Conservation (phyloP, 306 rosid species). For the Comarum palustre region DNA sequence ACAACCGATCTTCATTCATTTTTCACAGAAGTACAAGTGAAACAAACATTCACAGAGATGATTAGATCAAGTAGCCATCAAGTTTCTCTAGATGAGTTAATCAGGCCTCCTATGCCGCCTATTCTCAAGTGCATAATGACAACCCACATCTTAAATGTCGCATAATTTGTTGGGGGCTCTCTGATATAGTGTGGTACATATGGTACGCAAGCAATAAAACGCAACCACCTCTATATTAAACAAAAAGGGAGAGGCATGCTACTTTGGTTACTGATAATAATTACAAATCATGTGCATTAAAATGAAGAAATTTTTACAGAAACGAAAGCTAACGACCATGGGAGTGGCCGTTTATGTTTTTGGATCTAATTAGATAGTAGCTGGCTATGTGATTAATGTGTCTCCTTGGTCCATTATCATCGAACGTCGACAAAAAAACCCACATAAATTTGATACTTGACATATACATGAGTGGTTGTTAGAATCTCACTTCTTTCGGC, state of each 20-base stretch:
- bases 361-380: constrained; percentile 7
- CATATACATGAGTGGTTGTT: neutral
- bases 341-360: neutral
- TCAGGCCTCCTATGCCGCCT: neutral
- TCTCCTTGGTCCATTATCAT: constrained; percentile 16
- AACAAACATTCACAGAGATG: neutral
- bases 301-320: neutral
- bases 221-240: neutral
- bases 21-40: neutral
- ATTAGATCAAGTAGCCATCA: neutral
- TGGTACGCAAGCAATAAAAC: neutral
- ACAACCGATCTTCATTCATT: neutral
- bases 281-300: constrained; percentile 1
- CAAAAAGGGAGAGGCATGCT: constrained; percentile 1
- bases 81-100: neutral
- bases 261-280: neutral
- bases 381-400: neutral
- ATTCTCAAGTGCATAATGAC: neutral
- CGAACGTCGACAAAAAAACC: neutral
- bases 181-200: neutral
- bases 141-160: constrained; percentile 19
- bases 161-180: constrained; percentile 17
- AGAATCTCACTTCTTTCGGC: neutral
- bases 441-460: neutral
- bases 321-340: neutral